Percentiles rank a stretch among this genome's conserved stretches.
Conservation (phyloP, 345 rosid species). For the Adansonia digitata region DNA sequence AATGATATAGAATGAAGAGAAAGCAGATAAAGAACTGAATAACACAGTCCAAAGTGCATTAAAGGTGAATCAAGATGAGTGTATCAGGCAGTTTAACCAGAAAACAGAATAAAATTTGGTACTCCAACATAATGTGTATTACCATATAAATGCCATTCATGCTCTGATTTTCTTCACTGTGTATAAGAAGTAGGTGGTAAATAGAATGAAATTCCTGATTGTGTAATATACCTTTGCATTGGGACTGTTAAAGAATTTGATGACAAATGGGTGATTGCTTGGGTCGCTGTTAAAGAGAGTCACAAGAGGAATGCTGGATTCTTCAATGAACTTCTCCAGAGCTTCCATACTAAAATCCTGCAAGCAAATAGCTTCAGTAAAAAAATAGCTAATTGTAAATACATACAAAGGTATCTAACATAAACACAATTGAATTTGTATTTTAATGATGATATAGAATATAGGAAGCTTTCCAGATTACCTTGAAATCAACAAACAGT, state of each 20-base stretch:
- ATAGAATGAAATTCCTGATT: background rate
- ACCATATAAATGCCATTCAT: background rate
- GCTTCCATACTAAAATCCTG: conserved; percentile 76
- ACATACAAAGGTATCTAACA: background rate
- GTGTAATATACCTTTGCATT: conserved; percentile 53
- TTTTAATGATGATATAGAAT: background rate
- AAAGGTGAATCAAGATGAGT: background rate
- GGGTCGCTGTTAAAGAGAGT: conserved; percentile 73
- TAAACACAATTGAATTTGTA: background rate
- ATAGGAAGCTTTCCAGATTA: conserved; percentile 16
- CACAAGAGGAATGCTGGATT: conserved; percentile 63
- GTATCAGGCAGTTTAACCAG: background rate
- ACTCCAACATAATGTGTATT: background rate
- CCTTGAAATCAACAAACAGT: conserved; percentile 73
- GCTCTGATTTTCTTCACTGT: background rate
- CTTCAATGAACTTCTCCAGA: conserved; percentile 77
- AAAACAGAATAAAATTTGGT: background rate
- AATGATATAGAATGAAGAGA: background rate
- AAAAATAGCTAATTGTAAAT: background rate
- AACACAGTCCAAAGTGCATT: background rate
- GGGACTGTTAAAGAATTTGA: conserved; percentile 67
- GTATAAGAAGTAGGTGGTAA: background rate
- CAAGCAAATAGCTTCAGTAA: conserved; percentile 18
- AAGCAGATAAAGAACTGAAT: background rate
- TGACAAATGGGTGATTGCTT: conserved; percentile 65